Conservation (phyloP, 1,139 yeast species). For the Taiozyma sp. region DNA sequence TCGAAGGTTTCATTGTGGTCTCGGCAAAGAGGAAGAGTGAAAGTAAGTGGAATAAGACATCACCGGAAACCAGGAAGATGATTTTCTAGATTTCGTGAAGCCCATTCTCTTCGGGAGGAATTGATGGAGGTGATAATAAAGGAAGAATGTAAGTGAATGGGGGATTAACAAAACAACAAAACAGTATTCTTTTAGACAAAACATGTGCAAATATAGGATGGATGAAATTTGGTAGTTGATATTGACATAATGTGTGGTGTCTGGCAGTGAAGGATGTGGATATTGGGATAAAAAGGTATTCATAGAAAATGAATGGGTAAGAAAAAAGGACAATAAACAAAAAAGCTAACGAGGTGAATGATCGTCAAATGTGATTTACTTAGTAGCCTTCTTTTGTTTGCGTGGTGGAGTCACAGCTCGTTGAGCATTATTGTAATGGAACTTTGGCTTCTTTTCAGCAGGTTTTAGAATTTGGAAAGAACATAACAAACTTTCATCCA, state of each 20-base stretch:
- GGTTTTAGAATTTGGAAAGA: constrained; percentile 98
- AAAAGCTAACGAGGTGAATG: neutral
- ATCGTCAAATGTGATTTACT: constrained; percentile 27
- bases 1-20: neutral
- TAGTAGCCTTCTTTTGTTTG: constrained; percentile 61
- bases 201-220: neutral
- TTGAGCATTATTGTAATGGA: constrained; percentile 46
- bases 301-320: neutral
- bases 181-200: neutral
- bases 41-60: neutral
- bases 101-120: neutral
- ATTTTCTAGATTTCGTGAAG: neutral
- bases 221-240: neutral
- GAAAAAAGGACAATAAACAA: neutral
- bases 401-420: constrained; percentile 67
- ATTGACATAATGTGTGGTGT: neutral
- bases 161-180: neutral
- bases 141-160: neutral
- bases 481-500: constrained; percentile 91
- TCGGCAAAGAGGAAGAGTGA: neutral
- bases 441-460: constrained; percentile 88
- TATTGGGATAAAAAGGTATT: neutral
- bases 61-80: neutral
- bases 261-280: neutral
- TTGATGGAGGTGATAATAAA: neutral